A percentile compares a stretch with the other conserved stretches of the same genome.
These are phyloP conservation scores for Solanum etuberosum DNA, from an alignment of 257 asterid species.

Conservation along the genomic window DNA sequence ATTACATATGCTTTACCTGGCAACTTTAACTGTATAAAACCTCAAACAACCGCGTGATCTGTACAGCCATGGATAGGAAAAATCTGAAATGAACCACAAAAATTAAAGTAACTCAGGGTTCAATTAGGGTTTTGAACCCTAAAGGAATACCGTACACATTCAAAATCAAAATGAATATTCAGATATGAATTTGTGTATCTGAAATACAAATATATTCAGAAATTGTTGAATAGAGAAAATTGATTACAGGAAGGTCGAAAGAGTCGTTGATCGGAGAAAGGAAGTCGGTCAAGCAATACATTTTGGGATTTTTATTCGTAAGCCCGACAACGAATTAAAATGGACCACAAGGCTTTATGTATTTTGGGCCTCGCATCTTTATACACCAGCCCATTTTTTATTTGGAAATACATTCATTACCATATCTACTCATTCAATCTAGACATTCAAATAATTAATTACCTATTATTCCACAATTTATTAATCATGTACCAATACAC, in stretches of 20 bases:
- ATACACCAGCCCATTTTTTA: neutral
- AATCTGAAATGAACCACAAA: conserved; percentile 23
- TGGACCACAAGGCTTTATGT: neutral
- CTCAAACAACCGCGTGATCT: conserved; percentile 42
- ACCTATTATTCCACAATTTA: too few relatives aligned
- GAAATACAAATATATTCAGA: neutral
- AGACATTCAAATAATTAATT: too few relatives aligned
- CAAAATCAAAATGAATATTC: conserved; percentile 5
- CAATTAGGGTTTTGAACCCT: conserved; percentile 56
- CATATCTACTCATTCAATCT: too few relatives aligned
- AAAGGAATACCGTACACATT: neutral
- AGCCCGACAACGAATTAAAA: neutral
- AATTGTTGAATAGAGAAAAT: neutral
- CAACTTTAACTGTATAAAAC: conserved; percentile 18
- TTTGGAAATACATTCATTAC: neutral
- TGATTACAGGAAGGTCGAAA: conserved; percentile 11
- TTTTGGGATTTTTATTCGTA: conserved; percentile 12
- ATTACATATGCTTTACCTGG: conserved; percentile 11
- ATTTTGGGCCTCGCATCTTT: neutral
- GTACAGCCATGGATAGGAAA: conserved; percentile 26
- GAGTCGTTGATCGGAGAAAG: conserved; percentile 32
- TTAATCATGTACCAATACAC: too few relatives aligned
- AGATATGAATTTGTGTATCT: conserved; percentile 3
- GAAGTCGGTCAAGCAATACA: conserved; percentile 43
- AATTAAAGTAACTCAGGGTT: conserved; percentile 34